Evolutionary conservation across 805 yeast species (phyloP).

Genomic region (Candida nitratophila): DNA sequence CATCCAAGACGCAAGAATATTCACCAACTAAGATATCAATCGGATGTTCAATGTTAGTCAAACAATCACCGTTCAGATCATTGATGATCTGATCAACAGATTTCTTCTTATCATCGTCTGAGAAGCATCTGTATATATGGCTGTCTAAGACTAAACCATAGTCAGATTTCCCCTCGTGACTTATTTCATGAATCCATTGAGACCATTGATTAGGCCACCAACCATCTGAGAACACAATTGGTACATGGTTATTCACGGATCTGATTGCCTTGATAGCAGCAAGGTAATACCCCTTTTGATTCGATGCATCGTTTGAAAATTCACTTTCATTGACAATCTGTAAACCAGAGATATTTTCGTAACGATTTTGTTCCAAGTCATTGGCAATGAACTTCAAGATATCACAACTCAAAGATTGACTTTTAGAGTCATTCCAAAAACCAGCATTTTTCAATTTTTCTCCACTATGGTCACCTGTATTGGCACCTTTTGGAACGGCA

Average conservation of each 20-base stretch:
- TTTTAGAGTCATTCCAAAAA: slow-evolving; percentile 48
- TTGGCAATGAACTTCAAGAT: slow-evolving; percentile 53
- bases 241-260: slow-evolving; percentile 45
- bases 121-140: slow-evolving; percentile 82
- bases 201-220: slow-evolving; percentile 87
- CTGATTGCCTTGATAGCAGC: slow-evolving; percentile 60
- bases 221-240: slow-evolving; percentile 82
- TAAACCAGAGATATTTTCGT: slow-evolving; percentile 71
- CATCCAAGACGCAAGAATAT: slow-evolving; percentile 82
- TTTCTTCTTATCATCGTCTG: slow-evolving; percentile 63
- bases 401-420: slow-evolving; percentile 39
- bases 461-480: slow-evolving; percentile 81
- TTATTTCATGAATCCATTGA: slow-evolving; percentile 45
- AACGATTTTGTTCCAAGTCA: slow-evolving; percentile 36
- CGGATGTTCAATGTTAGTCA: slow-evolving; percentile 38
- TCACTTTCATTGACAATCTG: slow-evolving; percentile 84
- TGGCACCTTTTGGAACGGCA: slow-evolving; percentile 91
- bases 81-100: slow-evolving; percentile 54
- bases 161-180: slow-evolving; percentile 24
- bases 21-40: slow-evolving; percentile 81
- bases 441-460: slow-evolving; percentile 49
- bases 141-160: slow-evolving; percentile 72
- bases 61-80: slow-evolving; percentile 44
- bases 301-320: slow-evolving; percentile 45
- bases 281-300: slow-evolving; percentile 54